A percentile compares a stretch with the other conserved stretches of the same genome.
Conservation (phyloP, 345 rosid genomes). For the Eucalyptus virginea region DNA sequence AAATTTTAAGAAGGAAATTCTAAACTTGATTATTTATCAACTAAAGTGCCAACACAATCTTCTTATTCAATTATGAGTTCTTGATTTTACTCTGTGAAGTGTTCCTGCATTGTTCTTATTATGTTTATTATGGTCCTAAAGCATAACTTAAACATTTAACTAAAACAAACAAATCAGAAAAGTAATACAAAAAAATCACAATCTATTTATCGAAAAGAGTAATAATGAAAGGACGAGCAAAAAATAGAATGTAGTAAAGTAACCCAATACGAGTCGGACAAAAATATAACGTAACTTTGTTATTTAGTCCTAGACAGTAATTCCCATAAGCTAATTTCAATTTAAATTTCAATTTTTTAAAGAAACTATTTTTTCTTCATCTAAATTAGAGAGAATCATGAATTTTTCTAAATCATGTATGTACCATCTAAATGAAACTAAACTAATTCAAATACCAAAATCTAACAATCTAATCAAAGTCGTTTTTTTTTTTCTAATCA, state of each 20-base stretch:
- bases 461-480: too few relatives aligned
- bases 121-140: too few relatives aligned
- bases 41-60: background rate
- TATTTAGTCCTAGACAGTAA: background rate
- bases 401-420: background rate
- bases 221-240: too few relatives aligned
- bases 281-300: too few relatives aligned
- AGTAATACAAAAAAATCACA: background rate
- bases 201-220: background rate
- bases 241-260: too few relatives aligned
- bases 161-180: background rate
- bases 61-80: background rate
- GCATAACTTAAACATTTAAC: background rate
- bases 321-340: rapidly evolving
- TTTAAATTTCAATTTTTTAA: background rate
- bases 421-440: too few relatives aligned
- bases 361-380: too few relatives aligned
- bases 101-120: rapidly evolving
- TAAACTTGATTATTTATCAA: background rate
- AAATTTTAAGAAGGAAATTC: background rate
- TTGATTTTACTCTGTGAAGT: background rate
- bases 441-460: too few relatives aligned
- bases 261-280: rapidly evolving
- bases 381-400: rapidly evolving
- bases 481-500: too few relatives aligned